A percentile compares a stretch with the other conserved stretches of the same genome.
Evolutionary conservation across 1,139 yeast species (phyloP).

Genomic region (Blastobotrys raffinosifermentans): DNA sequence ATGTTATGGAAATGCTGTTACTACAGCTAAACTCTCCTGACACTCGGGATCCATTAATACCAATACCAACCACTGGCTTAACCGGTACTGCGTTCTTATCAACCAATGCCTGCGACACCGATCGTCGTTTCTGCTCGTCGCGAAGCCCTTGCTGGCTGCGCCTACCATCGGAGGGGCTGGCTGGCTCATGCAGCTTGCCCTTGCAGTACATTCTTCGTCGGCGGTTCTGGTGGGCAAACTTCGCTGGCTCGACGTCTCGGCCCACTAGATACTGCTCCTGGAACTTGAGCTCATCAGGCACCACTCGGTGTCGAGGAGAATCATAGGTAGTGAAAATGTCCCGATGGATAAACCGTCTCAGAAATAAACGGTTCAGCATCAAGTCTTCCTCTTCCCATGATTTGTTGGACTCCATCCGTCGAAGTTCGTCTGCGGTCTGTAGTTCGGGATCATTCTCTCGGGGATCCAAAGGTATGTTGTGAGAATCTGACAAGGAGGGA

Average conservation of each 20-base stretch:
- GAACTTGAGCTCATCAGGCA: conserved; percentile 16
- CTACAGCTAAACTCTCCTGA: too few species aligned
- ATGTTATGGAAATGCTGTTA: too few species aligned
- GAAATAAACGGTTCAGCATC: conserved; percentile 5
- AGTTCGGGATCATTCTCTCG: neutral
- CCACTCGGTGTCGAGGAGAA: neutral
- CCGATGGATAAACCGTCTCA: conserved; percentile 23
- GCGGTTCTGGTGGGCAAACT: conserved; percentile 3
- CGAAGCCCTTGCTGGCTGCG: too few species aligned
- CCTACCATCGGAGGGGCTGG: neutral
- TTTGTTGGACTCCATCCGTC: neutral
- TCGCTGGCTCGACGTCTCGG: conserved; percentile 9
- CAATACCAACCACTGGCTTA: too few species aligned
- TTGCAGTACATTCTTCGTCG: conserved; percentile 4
- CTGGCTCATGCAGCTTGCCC: conserved; percentile 3
- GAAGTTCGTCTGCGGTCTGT: neutral
- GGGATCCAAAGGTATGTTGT: neutral
- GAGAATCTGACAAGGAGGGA: neutral
- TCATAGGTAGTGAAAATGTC: conserved; percentile 28
- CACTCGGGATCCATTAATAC: too few species aligned
- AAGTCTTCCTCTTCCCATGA: conserved; percentile 1
- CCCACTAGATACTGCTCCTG: conserved; percentile 23
- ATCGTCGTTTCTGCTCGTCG: neutral
- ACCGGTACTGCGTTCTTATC: neutral
- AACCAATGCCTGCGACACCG: neutral